A percentile compares a stretch with the other conserved stretches of the same genome.
phyloP scores from a whole-genome alignment of 176 grass and related monocot species.

The Coix lacrymajobi region DNA sequence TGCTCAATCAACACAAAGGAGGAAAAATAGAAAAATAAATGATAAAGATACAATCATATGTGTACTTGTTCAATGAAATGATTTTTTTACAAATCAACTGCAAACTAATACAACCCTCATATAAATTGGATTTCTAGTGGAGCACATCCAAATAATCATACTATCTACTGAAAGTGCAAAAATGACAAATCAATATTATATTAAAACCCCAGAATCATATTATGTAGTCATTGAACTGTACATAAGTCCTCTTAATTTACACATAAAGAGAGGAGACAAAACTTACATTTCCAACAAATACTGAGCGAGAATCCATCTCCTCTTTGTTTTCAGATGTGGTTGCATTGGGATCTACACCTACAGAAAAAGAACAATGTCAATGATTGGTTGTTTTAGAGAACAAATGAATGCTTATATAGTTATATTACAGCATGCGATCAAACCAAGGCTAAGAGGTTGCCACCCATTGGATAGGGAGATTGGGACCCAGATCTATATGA shows the following conservation, averaged over 20 bases:
- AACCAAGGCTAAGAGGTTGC: not conserved
- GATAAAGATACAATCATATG: not conserved
- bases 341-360: slow-evolving; percentile 46
- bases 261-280: not conserved
- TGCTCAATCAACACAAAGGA: slow-evolving; percentile 44
- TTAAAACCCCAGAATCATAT: not conserved
- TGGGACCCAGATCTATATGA: not conserved
- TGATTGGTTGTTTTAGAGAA: not conserved
- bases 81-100: not conserved
- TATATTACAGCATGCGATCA: not conserved
- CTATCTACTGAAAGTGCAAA: not conserved
- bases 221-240: not conserved
- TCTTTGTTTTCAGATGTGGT: slow-evolving; percentile 61
- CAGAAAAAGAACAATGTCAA: not conserved
- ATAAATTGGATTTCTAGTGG: not conserved
- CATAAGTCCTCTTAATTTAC: not conserved
- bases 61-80: not conserved
- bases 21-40: not conserved
- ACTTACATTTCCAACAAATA: slow-evolving; percentile 72
- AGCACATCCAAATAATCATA: not conserved
- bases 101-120: not conserved
- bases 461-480: not conserved
- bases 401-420: not conserved
- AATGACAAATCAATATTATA: too few species aligned
- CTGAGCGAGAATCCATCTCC: slow-evolving; percentile 62